A percentile compares a stretch with the other conserved stretches of the same genome.
Conservation (phyloP, 2,329 filamentous ascomycete genomes). For the Fusarium hainanense region DNA sequence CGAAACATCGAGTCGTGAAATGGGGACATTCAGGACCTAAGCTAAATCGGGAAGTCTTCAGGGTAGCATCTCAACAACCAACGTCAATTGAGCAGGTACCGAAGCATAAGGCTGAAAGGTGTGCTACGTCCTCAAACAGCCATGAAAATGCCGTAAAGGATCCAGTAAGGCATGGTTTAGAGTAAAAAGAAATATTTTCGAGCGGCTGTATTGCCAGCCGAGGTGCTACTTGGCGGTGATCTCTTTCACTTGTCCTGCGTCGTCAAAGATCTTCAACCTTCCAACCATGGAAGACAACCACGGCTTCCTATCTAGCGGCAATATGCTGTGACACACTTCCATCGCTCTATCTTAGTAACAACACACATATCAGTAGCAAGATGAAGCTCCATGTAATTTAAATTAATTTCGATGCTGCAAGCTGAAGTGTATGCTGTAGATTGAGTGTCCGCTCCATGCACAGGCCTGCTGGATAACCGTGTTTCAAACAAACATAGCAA, state of each 20-base stretch:
- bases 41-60: neutral
- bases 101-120: neutral
- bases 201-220: no score
- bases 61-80: neutral
- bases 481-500: neutral
- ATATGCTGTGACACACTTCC: no score
- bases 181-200: no score
- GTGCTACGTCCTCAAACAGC: neutral
- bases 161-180: no score
- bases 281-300: no score
- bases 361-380: neutral
- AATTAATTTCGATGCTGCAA: neutral
- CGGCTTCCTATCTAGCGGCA: no score
- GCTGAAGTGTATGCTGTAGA: neutral
- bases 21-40: neutral
- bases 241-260: no score
- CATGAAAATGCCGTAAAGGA: no score
- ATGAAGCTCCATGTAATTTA: neutral
- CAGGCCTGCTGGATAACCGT: neutral
- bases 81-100: no score
- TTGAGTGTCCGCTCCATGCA: neutral
- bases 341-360: no score
- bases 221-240: accelerated
- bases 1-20: neutral
- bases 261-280: no score